Base-by-base conservation (phyloP, 768 basidiomycete species). In the Cantharellus cinnabarinus region DNA sequence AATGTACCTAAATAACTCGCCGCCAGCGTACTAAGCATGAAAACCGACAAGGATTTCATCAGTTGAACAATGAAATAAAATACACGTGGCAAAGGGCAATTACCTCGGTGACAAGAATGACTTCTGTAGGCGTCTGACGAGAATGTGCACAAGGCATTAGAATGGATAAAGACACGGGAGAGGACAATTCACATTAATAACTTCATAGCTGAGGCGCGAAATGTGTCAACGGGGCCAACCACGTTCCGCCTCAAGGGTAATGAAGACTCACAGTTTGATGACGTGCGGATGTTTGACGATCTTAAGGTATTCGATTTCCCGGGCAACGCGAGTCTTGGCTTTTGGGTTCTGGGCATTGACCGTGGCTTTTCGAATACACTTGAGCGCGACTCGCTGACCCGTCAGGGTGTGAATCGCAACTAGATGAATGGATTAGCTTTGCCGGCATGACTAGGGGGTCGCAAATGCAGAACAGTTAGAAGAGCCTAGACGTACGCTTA, bases 1-100 rank as follows among this genome's bases (percentile, higher is more conserved):
- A 67, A 98, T 97, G 72, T 93, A 94, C 71, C 97, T 89, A 77
- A 99, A 99, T 4, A 99, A 79, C 66, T 99, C 95, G 61, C 89
- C 91, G 0, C 87, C 85, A 2, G 91, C 93, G 69, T 83, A 97
- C 59, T 99, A 54, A 54, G 44, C 44, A 48, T 54, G 7, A 54
- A 7, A 37, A 7, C 14, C 14, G 7, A 54, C 7, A 37, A 10
- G 52, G 51, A 41, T 20, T 5, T 50, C 34, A 52, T 37, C 37
- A 57, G 29, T 20, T 2, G 10, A 41, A 38, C 20, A 20, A 52
- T 41, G 35, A 37, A 37, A 52, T 15, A 15, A 58, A 5, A n/a
- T 15, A n/a, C 34, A 51, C 20, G 20, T 55, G 51, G 37, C 4
- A 42, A 52, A 48, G 10, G 29, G 10, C 10, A 54, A 10, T 7